A percentile compares a stretch with the other conserved stretches of the same genome.
Conservation (phyloP, 306 rosid species). For the Malus sylvestris region DNA sequence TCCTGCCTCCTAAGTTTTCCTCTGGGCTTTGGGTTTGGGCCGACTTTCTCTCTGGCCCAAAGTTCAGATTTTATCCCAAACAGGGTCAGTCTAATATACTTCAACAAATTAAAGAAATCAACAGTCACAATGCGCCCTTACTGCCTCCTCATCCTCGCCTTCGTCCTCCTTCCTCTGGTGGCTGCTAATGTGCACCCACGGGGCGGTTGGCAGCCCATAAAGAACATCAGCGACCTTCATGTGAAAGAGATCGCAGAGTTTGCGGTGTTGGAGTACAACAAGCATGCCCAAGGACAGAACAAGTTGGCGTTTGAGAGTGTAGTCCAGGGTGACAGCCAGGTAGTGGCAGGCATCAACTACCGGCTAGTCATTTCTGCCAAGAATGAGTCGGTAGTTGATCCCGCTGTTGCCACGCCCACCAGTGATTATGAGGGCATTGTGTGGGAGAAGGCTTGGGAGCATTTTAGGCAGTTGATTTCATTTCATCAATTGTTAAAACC, state of each 20-base stretch:
- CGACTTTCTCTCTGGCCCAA: no score
- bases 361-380: conserved; percentile 29
- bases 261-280: conserved; percentile 43
- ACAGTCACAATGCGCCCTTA: conserved; percentile 17
- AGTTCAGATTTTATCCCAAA: no score
- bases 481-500: conserved; percentile 11
- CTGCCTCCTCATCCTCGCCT: background rate
- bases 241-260: conserved; percentile 44
- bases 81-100: background rate
- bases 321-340: conserved; percentile 44
- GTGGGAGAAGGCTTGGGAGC: conserved; percentile 29
- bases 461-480: conserved; percentile 31
- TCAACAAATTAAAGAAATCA: background rate
- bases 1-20: no score
- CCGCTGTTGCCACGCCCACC: background rate
- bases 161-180: conserved; percentile 13
- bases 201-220: conserved; percentile 36
- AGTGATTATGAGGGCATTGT: conserved; percentile 24
- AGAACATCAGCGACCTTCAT: conserved; percentile 26
- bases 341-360: conserved; percentile 38
- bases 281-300: conserved; percentile 3
- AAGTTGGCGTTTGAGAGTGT: conserved; percentile 20
- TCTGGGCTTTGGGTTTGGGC: no score
- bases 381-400: background rate
- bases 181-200: background rate